Evolutionary conservation across 225 moss, liverwort and hornwort genomes (phyloP), one percentile per base, ranked within the genome.

Genomic region (Sphagnum tenellum): DNA sequence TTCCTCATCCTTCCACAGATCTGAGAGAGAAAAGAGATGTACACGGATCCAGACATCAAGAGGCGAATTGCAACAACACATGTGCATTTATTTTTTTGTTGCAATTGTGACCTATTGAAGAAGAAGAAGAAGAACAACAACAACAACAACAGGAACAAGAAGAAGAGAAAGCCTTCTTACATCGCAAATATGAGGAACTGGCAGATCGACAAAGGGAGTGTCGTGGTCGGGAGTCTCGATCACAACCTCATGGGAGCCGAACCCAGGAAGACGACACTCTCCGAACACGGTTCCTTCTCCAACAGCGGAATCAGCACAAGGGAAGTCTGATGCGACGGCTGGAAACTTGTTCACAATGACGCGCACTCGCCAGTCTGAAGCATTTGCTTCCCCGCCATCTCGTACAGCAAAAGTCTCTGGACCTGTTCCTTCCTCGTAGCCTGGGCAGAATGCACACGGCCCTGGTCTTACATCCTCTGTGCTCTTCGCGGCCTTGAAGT

Each of bases 231-330:
- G 93, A 44, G 89, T 93, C 75, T 93, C 93, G 49, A 93, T 84
- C 50, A 93, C 70, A 50, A 93, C 93, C 70, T 93, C 93, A 74
- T 93, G 93, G 8, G 89, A 90, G 49, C 93, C 93, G 63, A 93
- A 93, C 8, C 89, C 93, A 54, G 89, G 86, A 12, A 88, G 50
- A 14, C 69, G 72, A 73, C 80, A 86, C 3, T 62, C 75, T 47
- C 68, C 74, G 11, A 65, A 76, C 59, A 83, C 74, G 9, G 46
- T 10, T 3, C 79, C 88, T 49, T 79, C 78, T 49, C 69, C 81
- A 1, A 47, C 57, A 10, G 56, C 52, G 7, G 52, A 47, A 47
- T 61, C 56, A 10, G 51, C 3, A 9, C 59, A 13, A 5, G 57
- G 46, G 46, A 66, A 9, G 49, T 86, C 79, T 47, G 12, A 69